phyloP scores from a whole-genome alignment of 257 asterid species.

The Dorcoceras hygrometricum region DNA sequence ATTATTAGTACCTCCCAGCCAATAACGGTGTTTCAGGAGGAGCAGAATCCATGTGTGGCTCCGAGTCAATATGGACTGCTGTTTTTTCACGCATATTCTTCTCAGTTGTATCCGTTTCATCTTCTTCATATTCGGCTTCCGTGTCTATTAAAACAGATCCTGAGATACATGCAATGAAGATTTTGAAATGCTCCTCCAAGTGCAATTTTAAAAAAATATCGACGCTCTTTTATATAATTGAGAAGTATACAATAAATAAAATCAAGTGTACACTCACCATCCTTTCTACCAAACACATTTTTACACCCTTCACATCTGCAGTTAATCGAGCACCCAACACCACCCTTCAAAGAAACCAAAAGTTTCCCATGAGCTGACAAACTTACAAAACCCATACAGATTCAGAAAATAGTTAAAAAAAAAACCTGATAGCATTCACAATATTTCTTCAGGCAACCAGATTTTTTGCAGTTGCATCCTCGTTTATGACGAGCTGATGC shows the following conservation, averaged over 20 bases:
- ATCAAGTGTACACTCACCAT: slow-evolving; percentile 46
- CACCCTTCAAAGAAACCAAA: slow-evolving; percentile 51
- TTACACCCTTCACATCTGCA: slow-evolving; percentile 97
- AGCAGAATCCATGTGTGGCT: slow-evolving; percentile 46
- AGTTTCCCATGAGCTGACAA: slow-evolving; percentile 30
- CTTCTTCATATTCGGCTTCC: slow-evolving; percentile 66
- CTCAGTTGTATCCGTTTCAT: slow-evolving; percentile 48
- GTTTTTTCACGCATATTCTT: slow-evolving; percentile 34
- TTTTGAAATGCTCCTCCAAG: slow-evolving; percentile 16
- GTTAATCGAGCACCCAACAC: slow-evolving; percentile 91
- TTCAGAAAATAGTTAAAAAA: slow-evolving; percentile 13
- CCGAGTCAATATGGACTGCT: slow-evolving; percentile 37
- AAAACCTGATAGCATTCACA: slow-evolving; percentile 98
- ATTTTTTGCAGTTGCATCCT: slow-evolving; percentile 99
- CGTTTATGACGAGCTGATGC: slow-evolving; percentile 98
- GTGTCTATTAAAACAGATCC: slow-evolving; percentile 41
- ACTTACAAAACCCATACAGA: slow-evolving; percentile 13
- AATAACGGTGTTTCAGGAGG: slow-evolving; percentile 68
- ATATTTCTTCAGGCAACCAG: slow-evolving; percentile 92
- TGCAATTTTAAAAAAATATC: neutral
- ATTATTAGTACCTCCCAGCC: slow-evolving; percentile 47
- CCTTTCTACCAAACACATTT: slow-evolving; percentile 85
- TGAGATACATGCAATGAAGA: slow-evolving; percentile 25
- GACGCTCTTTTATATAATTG: neutral
- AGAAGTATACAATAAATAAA: neutral